These are phyloP conservation scores for Taiozyma sp. DNA, from an alignment of 1,139 yeast species.

Conservation along the genomic window DNA sequence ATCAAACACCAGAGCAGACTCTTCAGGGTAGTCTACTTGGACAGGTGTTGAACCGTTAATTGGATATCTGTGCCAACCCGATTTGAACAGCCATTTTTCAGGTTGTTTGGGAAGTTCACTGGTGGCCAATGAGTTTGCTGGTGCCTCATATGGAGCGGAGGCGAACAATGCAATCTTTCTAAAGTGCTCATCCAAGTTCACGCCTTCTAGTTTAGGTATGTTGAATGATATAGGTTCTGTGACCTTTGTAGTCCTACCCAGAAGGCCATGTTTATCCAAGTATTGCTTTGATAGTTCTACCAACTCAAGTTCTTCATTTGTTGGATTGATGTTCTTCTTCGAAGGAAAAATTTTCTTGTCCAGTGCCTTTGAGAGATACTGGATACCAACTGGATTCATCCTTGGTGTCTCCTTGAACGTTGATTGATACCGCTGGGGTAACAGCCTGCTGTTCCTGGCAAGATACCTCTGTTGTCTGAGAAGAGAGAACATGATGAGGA, in stretches of 20 bases:
- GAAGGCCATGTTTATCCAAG: constrained; percentile 56
- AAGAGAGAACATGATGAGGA: not conserved
- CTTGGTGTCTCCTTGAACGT: constrained; percentile 38
- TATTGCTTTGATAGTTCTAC: constrained; percentile 59
- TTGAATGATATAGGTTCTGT: constrained; percentile 57
- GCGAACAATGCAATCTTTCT: constrained; percentile 59
- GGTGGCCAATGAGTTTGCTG: constrained; percentile 38
- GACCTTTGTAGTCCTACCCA: constrained; percentile 74
- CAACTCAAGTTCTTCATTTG: constrained; percentile 32
- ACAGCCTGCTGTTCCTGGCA: not conserved
- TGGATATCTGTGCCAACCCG: constrained; percentile 86
- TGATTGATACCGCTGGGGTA: constrained; percentile 1
- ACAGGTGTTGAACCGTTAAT: constrained; percentile 37
- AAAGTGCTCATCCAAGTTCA: constrained; percentile 80
- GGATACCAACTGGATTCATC: constrained; percentile 67
- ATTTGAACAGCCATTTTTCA: constrained; percentile 44
- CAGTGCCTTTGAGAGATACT: constrained; percentile 56
- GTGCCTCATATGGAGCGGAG: constrained; percentile 55
- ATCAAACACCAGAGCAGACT: constrained; percentile 72
- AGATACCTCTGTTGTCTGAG: not conserved
- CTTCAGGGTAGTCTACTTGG: constrained; percentile 61
- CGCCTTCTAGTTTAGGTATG: constrained; percentile 69
- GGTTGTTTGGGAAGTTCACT: constrained; percentile 45
- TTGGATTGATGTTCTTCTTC: constrained; percentile 18
- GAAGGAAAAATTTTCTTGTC: constrained; percentile 61